Conservation (phyloP, 176 grass and related monocot species). For the Lolium rigidum region DNA sequence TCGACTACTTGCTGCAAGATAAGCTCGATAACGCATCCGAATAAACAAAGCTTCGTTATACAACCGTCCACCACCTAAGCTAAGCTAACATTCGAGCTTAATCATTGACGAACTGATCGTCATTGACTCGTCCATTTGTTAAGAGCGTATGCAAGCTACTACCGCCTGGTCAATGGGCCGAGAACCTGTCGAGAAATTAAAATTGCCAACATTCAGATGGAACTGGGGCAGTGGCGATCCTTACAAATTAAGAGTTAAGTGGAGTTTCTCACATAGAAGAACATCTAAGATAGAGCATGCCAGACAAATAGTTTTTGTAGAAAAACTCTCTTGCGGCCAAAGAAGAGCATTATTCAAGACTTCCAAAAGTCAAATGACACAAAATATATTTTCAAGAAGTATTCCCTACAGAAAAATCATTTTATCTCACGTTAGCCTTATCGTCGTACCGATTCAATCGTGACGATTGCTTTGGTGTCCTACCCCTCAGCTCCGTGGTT, state of each 20-base stretch:
- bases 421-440: no score
- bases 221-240: not conserved
- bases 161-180: not conserved
- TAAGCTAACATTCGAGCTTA: not conserved
- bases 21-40: not conserved
- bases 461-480: no score
- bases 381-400: no score
- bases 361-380: no score
- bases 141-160: not conserved
- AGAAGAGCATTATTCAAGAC: no score
- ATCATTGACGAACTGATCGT: not conserved
- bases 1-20: not conserved
- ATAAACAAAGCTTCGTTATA: not conserved
- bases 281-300: not conserved
- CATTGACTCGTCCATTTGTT: not conserved
- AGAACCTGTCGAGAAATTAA: not conserved
- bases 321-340: no score
- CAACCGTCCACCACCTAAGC: not conserved
- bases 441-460: no score
- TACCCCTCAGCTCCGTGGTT: no score
- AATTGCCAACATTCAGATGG: not conserved
- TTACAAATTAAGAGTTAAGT: not conserved
- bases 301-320: no score
- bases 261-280: not conserved
- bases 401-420: no score